phyloP scores from a whole-genome alignment of 768 basidiomycete species.

The Lactarius sp. region DNA sequence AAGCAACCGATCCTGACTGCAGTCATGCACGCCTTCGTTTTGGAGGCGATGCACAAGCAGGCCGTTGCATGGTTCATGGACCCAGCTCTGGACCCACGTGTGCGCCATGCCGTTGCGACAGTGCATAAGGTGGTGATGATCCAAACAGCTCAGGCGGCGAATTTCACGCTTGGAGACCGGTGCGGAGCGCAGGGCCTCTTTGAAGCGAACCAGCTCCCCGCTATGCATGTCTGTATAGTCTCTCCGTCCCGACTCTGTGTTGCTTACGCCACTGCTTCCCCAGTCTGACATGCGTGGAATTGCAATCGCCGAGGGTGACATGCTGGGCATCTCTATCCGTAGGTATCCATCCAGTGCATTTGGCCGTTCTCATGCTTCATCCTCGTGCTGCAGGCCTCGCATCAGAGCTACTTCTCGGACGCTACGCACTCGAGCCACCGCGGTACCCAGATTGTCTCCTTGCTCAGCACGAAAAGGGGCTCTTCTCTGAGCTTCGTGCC shows the following conservation, averaged over 20 bases:
- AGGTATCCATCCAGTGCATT: slow-evolving; percentile 28
- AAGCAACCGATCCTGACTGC: slow-evolving; percentile 55
- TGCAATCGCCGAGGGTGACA: slow-evolving; percentile 47
- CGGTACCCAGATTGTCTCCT: slow-evolving; percentile 44
- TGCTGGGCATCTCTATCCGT: slow-evolving; percentile 45
- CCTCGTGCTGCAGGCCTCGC: slow-evolving; percentile 41
- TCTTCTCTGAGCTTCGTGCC: slow-evolving; percentile 29
- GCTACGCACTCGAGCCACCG: slow-evolving; percentile 47
- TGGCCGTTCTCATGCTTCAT: slow-evolving; percentile 17
- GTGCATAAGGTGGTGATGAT: slow-evolving; percentile 52
- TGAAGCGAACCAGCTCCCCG: slow-evolving; percentile 56
- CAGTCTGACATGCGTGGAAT: slow-evolving; percentile 29
- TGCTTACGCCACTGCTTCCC: not conserved
- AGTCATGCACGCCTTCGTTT: slow-evolving; percentile 47
- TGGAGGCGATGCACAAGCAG: slow-evolving; percentile 43
- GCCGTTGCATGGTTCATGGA: slow-evolving; percentile 36
- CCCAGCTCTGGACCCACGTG: slow-evolving; percentile 38
- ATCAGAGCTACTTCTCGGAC: slow-evolving; percentile 52
- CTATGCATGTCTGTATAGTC: slow-evolving; percentile 42
- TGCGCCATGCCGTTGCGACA: slow-evolving; percentile 53
- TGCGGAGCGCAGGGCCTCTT: slow-evolving; percentile 65
- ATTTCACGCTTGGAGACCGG: slow-evolving; percentile 53
- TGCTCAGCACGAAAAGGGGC: slow-evolving; percentile 42
- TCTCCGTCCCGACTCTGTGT: slow-evolving; percentile 31
- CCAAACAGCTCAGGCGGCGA: slow-evolving; percentile 29